Percentiles rank a stretch among this genome's conserved stretches.
Evolutionary conservation across 2,329 filamentous ascomycete genomes (phyloP).

Genomic region (Thielaviopsis ethacetica): DNA sequence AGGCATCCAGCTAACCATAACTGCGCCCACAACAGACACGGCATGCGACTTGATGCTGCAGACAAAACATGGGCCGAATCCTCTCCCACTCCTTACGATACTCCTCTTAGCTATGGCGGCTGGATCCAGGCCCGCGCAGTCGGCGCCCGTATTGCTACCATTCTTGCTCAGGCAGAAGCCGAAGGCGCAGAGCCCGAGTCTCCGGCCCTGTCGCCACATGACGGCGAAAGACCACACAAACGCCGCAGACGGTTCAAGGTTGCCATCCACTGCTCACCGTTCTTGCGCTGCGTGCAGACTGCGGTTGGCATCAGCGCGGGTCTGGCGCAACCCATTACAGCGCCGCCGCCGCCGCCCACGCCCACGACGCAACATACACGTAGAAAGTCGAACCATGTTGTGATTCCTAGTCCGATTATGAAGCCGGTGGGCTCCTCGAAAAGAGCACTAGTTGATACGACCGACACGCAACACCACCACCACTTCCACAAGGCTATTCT

Average conservation of each 20-base stretch:
- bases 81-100: constrained; percentile 87
- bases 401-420: constrained; percentile 10
- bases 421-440: constrained; percentile 11
- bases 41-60: constrained; percentile 81
- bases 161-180: constrained; percentile 39
- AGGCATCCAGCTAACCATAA: not conserved
- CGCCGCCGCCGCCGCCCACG: constrained; percentile 14
- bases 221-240: constrained; percentile 13
- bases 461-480: constrained; percentile 11
- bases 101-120: constrained; percentile 84
- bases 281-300: constrained; percentile 60
- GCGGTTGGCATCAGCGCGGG: constrained; percentile 47
- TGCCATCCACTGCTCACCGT: constrained; percentile 86
- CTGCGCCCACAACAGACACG: constrained; percentile 47
- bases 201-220: constrained; percentile 12
- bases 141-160: constrained; percentile 66
- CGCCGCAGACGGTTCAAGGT: constrained; percentile 51
- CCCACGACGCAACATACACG: not conserved
- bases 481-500: constrained; percentile 43
- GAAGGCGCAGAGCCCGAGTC: constrained; percentile 22
- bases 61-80: constrained; percentile 91
- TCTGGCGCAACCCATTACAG: constrained; percentile 40
- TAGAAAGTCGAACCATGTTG: constrained; percentile 3
- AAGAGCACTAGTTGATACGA: not conserved
- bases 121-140: constrained; percentile 76